phyloP scores from a whole-genome alignment of 805 yeast species.

The Pichia kluyveri region DNA sequence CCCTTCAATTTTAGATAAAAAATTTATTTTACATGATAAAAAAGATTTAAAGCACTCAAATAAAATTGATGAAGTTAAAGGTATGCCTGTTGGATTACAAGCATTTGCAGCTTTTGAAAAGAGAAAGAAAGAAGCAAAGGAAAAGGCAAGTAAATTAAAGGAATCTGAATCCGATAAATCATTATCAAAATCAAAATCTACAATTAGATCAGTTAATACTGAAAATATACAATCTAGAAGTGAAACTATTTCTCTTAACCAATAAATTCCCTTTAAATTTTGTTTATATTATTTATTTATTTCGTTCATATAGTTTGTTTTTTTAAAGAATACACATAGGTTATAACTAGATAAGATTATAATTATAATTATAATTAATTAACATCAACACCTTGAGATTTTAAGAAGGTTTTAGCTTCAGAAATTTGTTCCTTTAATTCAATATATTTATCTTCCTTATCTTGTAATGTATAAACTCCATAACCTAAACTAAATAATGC shows the following conservation, averaged over 20 bases:
- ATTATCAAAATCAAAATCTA: neutral
- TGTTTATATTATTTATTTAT: neutral
- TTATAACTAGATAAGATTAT: too few relatives aligned
- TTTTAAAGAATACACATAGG: too few relatives aligned
- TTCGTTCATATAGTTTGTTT: too few relatives aligned
- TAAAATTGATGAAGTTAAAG: conserved; percentile 32
- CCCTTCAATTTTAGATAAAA: conserved; percentile 28
- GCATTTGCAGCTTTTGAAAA: conserved; percentile 81
- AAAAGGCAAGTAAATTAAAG: neutral
- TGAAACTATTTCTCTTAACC: neutral
- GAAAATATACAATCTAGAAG: neutral
- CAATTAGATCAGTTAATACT: neutral
- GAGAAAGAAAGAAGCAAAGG: conserved; percentile 33
- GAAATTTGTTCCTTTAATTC: conserved; percentile 52
- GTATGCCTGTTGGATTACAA: conserved; percentile 65
- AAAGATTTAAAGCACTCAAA: conserved; percentile 1
- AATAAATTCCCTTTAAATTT: neutral
- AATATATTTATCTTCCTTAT: conserved; percentile 56
- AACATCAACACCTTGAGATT: conserved; percentile 45
- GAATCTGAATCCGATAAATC: neutral
- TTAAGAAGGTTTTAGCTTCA: conserved; percentile 54
- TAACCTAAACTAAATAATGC: conserved; percentile 60
- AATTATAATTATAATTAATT: conserved; percentile 8
- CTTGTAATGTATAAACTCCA: conserved; percentile 61
- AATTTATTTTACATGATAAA: conserved; percentile 28